Evolutionary conservation across 2,329 filamentous ascomycete genomes (phyloP), one percentile per base, ranked within the genome.

Genomic region (Alternaria consortialis): DNA sequence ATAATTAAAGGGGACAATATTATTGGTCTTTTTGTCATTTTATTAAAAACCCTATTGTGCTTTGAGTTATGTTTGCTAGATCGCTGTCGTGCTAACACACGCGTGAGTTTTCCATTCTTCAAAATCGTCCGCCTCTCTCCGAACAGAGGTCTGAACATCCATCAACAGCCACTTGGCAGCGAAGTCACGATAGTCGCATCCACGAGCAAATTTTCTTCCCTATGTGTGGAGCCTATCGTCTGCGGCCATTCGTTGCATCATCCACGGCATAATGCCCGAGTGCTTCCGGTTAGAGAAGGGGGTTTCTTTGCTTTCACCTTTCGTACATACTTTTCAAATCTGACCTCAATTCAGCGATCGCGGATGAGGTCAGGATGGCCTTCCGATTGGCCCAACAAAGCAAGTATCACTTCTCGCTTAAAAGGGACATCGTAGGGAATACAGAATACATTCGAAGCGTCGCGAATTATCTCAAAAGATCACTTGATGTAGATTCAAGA

Each of bases 1-100:
- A 12, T n/a, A 4, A 13, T 23, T 23, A 11, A 23, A 23, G 37
- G 37, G 6, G 17, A 23, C 17, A 17, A 23, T 2, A 20, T 12
- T 9, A 40, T 23, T 0, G 1, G 5, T 40, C 37, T 3, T 23
- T 2, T 3, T 17, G 20, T 23, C 2, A 12, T 29, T 8, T 29
- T 1, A 40, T 7, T 5, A 6, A 13, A 13, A 3, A 5, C 0
- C 3, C 9, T 13, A 0, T 13, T 6, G 5, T 3, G 9, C 7
- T 4, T 3, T 0, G 5, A 9, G 12, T 12, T 12, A 12, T 23
- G 9, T 8, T 40, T 23, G 37, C 37, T 17, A n/a, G 9, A 13
- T 17, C 8, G 17, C 0, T 23, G 37, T 2, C 17, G 37, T 5
- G 9, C 23, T 40, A 20, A 20, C 20, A 5, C 27, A 6, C 20